Evolutionary conservation across 1,284 basidiomycete genomes (phyloP), one percentile per base, ranked within the genome.

Genomic region (Trichosporon coremiiforme): DNA sequence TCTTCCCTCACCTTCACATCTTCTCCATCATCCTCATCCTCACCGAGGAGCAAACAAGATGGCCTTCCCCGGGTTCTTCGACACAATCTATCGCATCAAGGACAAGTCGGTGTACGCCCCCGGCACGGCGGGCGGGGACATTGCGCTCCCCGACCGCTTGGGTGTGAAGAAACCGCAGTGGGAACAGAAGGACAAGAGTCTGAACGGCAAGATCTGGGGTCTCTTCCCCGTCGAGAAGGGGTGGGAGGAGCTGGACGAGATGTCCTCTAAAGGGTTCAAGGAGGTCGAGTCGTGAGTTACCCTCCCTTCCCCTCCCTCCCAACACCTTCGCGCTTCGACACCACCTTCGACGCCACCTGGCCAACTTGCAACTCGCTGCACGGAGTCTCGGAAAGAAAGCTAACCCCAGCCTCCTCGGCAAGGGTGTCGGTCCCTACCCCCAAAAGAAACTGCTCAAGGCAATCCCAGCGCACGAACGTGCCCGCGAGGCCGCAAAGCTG

Each of bases 211-310:
- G 41, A n/a, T 45, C 41, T 45, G 41, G 41, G 41, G 17, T 15
- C 41, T 45, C 41, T 45, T 45, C 41, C 41, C 41, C 41, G 41
- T 45, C 41, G 41, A 45, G 41, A 45, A 45, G 41, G 41, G 41
- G 41, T 45, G 17, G 41, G 41, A 45, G 41, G 41, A 45, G 41
- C 41, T 45, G 17, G 41, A 45, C 41, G 17, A n/a, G 17, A 45
- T 45, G 4, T 10, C 41, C 15, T 10, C 41, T 4, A n/a, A 45
- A 8, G 41, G 41, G 17, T n/a, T 4, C 17, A 45, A 45, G 41
- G 41, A 45, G 17, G 41, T 45, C 10, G 41, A 45, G 17, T n/a
- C 17, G 41, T 45, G 17, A 45, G 41, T 45, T 7, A 25, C 25
- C 25, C 25, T 25, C 25, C 25, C 25, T 25, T 25, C 25, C 25